Evolutionary conservation across 441 rosid genomes (phyloP).

Genomic region (Syzygium malaccense): DNA sequence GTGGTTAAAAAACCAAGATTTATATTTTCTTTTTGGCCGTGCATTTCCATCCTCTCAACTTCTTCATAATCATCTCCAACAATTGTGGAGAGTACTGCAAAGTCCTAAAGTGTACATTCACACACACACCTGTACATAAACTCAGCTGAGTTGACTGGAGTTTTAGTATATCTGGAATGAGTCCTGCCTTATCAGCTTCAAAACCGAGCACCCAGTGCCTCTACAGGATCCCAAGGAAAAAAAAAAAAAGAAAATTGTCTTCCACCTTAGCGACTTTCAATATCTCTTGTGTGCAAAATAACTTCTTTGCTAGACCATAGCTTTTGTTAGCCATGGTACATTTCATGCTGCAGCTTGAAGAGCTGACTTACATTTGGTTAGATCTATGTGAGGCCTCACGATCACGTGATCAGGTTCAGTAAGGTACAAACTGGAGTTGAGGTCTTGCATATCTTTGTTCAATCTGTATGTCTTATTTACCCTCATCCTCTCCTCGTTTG

Average conservation of each 20-base stretch:
- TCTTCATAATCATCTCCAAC: neutral
- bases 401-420: neutral
- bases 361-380: neutral
- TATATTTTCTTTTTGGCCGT: neutral
- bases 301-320: neutral
- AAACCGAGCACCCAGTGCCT: neutral
- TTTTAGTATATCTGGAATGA: neutral
- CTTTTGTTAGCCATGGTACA: neutral
- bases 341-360: neutral
- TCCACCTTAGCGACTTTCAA: neutral
- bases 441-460: neutral
- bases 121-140: neutral
- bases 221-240: neutral
- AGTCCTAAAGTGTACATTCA: neutral
- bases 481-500: neutral
- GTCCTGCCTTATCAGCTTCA: neutral
- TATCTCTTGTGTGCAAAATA: neutral
- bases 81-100: neutral
- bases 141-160: neutral
- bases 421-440: neutral
- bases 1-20: neutral
- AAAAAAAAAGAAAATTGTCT: neutral
- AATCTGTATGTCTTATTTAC: neutral
- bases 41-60: neutral
- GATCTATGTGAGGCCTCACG: neutral